Evolutionary conservation across 306 rosid genomes (phyloP).

Genomic region (Sphenostylis stenocarpa): DNA sequence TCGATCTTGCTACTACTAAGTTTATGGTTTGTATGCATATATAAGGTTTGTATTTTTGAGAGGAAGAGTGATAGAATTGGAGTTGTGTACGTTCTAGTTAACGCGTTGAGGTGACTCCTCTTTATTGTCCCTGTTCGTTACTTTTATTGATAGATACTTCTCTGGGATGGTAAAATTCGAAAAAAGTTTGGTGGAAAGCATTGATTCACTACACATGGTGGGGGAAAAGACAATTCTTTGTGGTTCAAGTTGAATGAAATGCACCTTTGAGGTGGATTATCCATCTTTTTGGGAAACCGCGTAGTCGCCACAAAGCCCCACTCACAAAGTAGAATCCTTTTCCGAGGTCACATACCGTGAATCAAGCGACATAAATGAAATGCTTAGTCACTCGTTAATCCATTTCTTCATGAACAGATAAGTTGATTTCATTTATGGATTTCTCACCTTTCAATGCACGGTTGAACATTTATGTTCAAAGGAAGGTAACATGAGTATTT

Average conservation of each 20-base stretch:
- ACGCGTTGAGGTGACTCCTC: background rate
- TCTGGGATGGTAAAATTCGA: background rate
- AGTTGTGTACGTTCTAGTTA: background rate
- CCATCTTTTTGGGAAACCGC: background rate
- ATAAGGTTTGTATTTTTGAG: background rate
- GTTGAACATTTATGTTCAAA: too few relatives aligned
- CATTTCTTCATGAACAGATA: background rate
- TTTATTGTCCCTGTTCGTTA: background rate
- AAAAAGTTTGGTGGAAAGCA: background rate
- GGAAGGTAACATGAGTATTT: too few relatives aligned
- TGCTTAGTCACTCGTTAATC: background rate
- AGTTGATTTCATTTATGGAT: too few relatives aligned
- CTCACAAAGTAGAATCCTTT: background rate
- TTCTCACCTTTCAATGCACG: too few relatives aligned
- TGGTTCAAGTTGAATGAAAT: background rate
- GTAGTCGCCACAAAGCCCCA: constrained; percentile 19
- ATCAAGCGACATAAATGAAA: background rate
- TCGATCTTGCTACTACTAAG: background rate
- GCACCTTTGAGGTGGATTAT: background rate
- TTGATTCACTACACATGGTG: background rate
- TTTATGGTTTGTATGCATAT: background rate
- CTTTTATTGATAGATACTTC: background rate
- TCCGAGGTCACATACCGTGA: background rate
- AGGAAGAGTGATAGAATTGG: background rate
- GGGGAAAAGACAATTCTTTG: background rate